Base-by-base conservation (phyloP, 495 filamentous ascomycete species). In the Cudoniella acicularis region DNA sequence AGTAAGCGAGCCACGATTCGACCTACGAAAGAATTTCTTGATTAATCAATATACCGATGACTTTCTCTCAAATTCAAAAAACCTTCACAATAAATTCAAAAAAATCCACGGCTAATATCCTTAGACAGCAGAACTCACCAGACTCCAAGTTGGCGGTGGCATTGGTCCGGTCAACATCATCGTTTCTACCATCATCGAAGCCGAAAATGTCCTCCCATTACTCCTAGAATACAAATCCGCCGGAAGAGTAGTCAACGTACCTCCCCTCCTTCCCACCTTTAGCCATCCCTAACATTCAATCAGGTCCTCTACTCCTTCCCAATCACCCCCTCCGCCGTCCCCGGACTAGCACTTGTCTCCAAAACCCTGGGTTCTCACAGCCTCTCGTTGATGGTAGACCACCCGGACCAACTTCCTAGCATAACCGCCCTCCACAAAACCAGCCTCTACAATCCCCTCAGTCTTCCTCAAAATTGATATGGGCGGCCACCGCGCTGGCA, bases 381-480 rank as follows among this genome's bases (percentile, higher is more conserved):
- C 25, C 67, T 94, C 18, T 77, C 81, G 13, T 75, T 93, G 1
- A 82, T 96, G 71, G 71, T 93, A 54, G 91, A 96, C 72, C 82
- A 95, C 68, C 71, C 77, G 2, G 75, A 76, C 26, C 88, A 91
- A 67, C 67, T 91, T 1, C 62, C 69, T 1, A 60, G 70, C 30
- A 69, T 87, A 1, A 49, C 69, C 1, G 43, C 65, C 1, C 74
- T 85, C 45, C 58, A 66, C 40, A 56, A 64, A 3, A n/a, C n/a
- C n/a, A n/a, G 45, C 68, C 1, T 63, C 81, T 0, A 70, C 72
- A 1, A 72, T 77, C 58, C 62, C 76, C 0, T 79, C 79, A 13
- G 69, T 89, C 43, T 92, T 87, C 67, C 70, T 94, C 62, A 95
- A 94, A 59, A 80, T 96, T 13, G 89, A 96, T 69, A 84, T 87